phyloP scores from a whole-genome alignment of 805 yeast genomes.

The Barnettozyma sp. region DNA sequence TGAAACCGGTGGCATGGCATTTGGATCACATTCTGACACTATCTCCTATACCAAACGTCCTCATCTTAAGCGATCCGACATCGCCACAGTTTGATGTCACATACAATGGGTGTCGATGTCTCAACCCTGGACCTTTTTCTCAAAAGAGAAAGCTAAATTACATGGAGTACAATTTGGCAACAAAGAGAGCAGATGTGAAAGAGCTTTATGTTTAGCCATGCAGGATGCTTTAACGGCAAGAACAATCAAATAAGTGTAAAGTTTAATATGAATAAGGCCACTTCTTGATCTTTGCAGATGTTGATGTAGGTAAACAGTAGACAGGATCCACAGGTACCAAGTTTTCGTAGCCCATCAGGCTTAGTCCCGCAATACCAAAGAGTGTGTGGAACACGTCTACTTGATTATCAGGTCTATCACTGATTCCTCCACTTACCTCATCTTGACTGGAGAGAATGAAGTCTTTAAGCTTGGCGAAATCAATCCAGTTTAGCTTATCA shows the following conservation, averaged over 20 bases:
- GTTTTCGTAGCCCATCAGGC: constrained; percentile 58
- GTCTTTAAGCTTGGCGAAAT: constrained; percentile 46
- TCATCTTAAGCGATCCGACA: constrained; percentile 61
- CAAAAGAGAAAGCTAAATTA: constrained; percentile 49
- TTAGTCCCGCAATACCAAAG: constrained; percentile 84
- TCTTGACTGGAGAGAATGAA: constrained; percentile 82
- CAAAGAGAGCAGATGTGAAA: constrained; percentile 43
- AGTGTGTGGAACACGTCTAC: constrained; percentile 91
- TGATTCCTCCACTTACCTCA: constrained; percentile 72
- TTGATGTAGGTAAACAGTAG: constrained; percentile 66
- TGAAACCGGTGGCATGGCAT: constrained; percentile 62
- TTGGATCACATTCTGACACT: constrained; percentile 63
- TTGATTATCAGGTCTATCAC: constrained; percentile 87
- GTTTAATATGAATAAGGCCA: too few relatives aligned
- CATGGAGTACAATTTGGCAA: constrained; percentile 64
- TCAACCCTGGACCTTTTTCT: constrained; percentile 61
- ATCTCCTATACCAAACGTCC: constrained; percentile 68
- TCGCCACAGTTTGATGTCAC: constrained; percentile 68
- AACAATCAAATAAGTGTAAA: too few relatives aligned
- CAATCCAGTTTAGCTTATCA: constrained; percentile 69
- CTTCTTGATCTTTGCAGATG: constrained; percentile 29
- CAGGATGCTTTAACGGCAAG: neutral
- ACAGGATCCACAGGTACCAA: constrained; percentile 72
- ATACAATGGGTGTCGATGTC: constrained; percentile 74
- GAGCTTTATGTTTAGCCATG: constrained; percentile 34